Evolutionary conservation across 768 basidiomycete species (phyloP).

Genomic region (Hypholoma fasciculare): DNA sequence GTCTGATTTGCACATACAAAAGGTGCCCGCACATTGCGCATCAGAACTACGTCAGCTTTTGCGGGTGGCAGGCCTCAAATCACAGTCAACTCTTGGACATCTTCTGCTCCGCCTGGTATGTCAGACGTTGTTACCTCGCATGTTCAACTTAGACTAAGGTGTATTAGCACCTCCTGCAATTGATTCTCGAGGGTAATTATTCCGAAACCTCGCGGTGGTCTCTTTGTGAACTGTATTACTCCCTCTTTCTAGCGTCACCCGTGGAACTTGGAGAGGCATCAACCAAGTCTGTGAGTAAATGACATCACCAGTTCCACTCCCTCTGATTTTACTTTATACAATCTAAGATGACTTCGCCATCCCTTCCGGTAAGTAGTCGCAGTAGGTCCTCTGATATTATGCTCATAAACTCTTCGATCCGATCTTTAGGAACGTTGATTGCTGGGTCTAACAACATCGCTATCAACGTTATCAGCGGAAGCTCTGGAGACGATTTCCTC

Average conservation of each 20-base stretch:
- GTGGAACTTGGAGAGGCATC: constrained; percentile 50
- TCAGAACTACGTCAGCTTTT: constrained; percentile 46
- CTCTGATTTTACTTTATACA: neutral
- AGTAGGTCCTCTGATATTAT: too few species aligned
- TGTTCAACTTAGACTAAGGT: neutral
- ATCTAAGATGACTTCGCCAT: constrained; percentile 39
- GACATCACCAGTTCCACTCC: neutral
- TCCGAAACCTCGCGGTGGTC: neutral
- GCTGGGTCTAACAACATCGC: constrained; percentile 41
- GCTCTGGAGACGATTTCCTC: constrained; percentile 42
- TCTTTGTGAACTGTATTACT: neutral
- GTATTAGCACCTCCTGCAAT: constrained; percentile 34
- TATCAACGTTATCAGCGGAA: constrained; percentile 45
- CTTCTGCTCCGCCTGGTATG: constrained; percentile 37
- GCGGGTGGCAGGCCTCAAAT: constrained; percentile 48
- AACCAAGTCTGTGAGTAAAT: constrained; percentile 40
- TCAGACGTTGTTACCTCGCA: neutral
- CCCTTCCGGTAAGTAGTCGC: constrained; percentile 32
- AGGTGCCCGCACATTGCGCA: constrained; percentile 47
- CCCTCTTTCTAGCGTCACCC: constrained; percentile 35
- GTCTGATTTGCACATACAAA: neutral
- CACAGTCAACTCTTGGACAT: constrained; percentile 43
- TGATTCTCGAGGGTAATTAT: constrained; percentile 43
- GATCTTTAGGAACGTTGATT: constrained; percentile 31
- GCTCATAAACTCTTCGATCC: neutral